A percentile compares a stretch with the other conserved stretches of the same genome.
These are phyloP conservation scores for Thermomucor indicae-seudaticae DNA, from an alignment of 371 early-diverging fungal species.

Conservation along the genomic window DNA sequence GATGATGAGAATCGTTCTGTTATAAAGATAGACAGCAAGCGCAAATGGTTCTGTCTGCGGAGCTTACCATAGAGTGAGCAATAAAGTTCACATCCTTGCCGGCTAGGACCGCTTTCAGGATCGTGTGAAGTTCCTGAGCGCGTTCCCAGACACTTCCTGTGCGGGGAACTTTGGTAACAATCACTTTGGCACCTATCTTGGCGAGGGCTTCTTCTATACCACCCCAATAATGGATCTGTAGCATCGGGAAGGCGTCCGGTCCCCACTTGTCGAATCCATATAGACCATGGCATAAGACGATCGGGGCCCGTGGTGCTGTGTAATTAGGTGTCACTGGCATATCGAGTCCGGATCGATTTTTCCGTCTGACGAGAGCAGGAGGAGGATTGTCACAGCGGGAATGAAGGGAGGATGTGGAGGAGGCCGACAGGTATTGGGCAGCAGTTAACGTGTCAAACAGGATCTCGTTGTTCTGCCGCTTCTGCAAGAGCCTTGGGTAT, in stretches of 20 bases:
- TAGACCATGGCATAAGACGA: constrained; percentile 88
- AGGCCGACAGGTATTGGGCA: constrained; percentile 6
- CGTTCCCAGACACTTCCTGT: constrained; percentile 78
- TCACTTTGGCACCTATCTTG: constrained; percentile 79
- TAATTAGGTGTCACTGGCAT: constrained; percentile 63
- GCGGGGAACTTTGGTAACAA: constrained; percentile 76
- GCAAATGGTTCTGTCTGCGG: background rate
- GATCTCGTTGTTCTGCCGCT: constrained; percentile 2
- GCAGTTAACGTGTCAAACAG: constrained; percentile 9
- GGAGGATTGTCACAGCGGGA: background rate
- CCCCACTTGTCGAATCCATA: constrained; percentile 87
- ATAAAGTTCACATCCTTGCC: constrained; percentile 75
- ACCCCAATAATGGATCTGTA: constrained; percentile 89
- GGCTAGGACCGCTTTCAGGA: constrained; percentile 50
- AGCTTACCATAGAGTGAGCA: constrained; percentile 91
- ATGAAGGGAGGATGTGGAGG: background rate
- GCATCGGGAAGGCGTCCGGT: constrained; percentile 67
- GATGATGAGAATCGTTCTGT: background rate
- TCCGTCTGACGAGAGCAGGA: background rate
- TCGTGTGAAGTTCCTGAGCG: constrained; percentile 71
- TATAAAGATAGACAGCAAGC: background rate
- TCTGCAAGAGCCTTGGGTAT: constrained; percentile 9
- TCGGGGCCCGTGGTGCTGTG: constrained; percentile 72
- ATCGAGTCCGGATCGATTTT: constrained; percentile 13
- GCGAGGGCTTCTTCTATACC: constrained; percentile 79